Conservation (phyloP, 768 basidiomycete species). For the Crucibulum laeve region DNA sequence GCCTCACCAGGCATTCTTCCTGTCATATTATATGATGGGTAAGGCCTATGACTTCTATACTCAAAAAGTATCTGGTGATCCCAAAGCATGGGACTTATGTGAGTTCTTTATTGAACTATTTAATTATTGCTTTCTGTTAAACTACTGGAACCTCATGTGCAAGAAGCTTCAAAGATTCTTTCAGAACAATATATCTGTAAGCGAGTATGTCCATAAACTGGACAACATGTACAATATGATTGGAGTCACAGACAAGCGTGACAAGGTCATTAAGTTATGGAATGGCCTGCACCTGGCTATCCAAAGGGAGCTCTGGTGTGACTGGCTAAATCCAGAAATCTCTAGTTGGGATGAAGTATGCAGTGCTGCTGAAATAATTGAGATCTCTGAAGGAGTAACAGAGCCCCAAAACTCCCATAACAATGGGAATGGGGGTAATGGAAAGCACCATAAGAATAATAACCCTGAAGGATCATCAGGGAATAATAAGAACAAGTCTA, state of each 20-base stretch:
- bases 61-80: constrained; percentile 19
- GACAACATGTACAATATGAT: constrained; percentile 28
- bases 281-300: constrained; percentile 19
- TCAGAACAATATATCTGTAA: constrained; percentile 23
- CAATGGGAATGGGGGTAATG: not conserved
- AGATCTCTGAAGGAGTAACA: constrained; percentile 1
- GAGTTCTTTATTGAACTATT: constrained; percentile 28
- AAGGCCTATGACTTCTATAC: constrained; percentile 27
- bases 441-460: not conserved
- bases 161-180: constrained; percentile 14
- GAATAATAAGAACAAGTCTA: not conserved
- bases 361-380: constrained; percentile 4
- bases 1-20: constrained; percentile 7
- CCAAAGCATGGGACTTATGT: constrained; percentile 18
- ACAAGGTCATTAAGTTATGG: constrained; percentile 30
- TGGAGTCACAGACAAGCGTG: constrained; percentile 18
- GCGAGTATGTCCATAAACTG: constrained; percentile 28
- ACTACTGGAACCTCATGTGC: constrained; percentile 18
- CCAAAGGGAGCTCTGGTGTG: constrained; percentile 22
- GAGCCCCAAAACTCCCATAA: not conserved
- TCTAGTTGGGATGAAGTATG: constrained; percentile 14
- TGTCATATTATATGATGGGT: constrained; percentile 22
- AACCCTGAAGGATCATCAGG: not conserved
- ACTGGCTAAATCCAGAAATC: constrained; percentile 21
- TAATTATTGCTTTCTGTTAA: constrained; percentile 31